Base-by-base conservation (phyloP, 2,329 filamentous ascomycete species). In the Colletotrichum abscissum region DNA sequence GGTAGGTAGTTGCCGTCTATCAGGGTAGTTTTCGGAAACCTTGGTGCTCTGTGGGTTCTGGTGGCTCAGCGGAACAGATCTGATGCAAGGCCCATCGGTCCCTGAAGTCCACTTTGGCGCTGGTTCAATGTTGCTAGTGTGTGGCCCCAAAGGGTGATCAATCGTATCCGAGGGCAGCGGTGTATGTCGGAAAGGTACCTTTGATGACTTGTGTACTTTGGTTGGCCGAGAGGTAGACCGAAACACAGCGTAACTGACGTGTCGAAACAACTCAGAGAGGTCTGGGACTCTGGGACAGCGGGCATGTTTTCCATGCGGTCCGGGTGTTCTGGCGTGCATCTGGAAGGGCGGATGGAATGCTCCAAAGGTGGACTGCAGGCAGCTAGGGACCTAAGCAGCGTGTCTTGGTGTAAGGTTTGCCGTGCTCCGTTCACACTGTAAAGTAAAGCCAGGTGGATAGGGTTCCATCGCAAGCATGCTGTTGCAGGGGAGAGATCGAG, bases 341-440 rank as follows among this genome's bases (percentile, higher is more conserved):
- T 73, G 70, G 70, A 73, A 73, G 67, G 70, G 70, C 60, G 66
- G 67, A 16, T 60, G 66, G 59, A 69, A 69, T 69, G 49, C 38
- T 38, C 46, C 42, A 69, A 60, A 54, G 49, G n/a, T 56, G 63
- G 69, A 62, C 19, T 62, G 65, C 58, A 63, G 52, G 59, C 66
- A 69, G 52, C 67, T 69, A 35, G 33, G 33, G 12, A 35, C 33
- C 33, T 35, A 12, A 56, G 42, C 52, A 57, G 63, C 63, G 63
- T 57, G 6, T 12, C 38, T 19, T 8, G 7, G 38, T 42, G 16
- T n/a, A 22, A 22, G 60, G 35, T 62, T 59, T 49, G 54, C 56
- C 30, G 42, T 49, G 42, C 42, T 49, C 42, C 42, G 55, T 55
- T 28, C 33, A 67, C 42, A 67, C 24, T 24, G 46, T 38, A 26